These are phyloP conservation scores for Fusarium sp. DNA, from an alignment of 2,329 filamentous ascomycete species.

Conservation along the genomic window DNA sequence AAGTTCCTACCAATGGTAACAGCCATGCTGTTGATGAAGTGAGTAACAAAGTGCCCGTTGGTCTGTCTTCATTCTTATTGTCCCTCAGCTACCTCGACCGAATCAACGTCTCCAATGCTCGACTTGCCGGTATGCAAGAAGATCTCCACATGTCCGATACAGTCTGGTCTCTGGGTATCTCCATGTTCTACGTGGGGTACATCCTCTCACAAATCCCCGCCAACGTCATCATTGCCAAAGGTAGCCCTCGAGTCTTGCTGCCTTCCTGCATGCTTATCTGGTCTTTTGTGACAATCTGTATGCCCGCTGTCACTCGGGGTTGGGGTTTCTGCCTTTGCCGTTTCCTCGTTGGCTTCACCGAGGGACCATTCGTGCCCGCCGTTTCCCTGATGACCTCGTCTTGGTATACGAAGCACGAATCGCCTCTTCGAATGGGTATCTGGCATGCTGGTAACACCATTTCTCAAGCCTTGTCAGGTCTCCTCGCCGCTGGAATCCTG, in stretches of 20 bases:
- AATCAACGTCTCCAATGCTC: slow-evolving; percentile 65
- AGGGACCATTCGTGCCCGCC: slow-evolving; percentile 62
- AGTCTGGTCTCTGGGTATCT: slow-evolving; percentile 59
- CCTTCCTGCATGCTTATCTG: slow-evolving; percentile 60
- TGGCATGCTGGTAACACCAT: slow-evolving; percentile 63
- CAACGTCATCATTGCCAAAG: slow-evolving; percentile 62
- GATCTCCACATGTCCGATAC: slow-evolving; percentile 55
- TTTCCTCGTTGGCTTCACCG: slow-evolving; percentile 52
- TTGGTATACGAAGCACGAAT: slow-evolving; percentile 64
- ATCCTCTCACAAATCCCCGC: slow-evolving; percentile 63
- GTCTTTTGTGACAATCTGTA: slow-evolving; percentile 61
- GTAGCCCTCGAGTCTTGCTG: slow-evolving; percentile 54
- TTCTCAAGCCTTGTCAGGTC: slow-evolving; percentile 61
- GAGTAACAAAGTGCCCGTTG: background rate
- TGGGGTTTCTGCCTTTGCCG: slow-evolving; percentile 53
- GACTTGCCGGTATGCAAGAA: slow-evolving; percentile 56
- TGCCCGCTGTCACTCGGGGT: slow-evolving; percentile 57
- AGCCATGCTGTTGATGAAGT: slow-evolving; percentile 53
- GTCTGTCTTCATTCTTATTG: background rate
- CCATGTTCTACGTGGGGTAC: slow-evolving; percentile 63
- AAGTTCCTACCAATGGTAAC: slow-evolving; percentile 49
- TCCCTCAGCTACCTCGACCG: slow-evolving; percentile 63
- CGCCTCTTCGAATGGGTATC: slow-evolving; percentile 61
- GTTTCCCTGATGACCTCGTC: slow-evolving; percentile 61
- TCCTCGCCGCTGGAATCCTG: slow-evolving; percentile 61